A percentile compares a stretch with the other conserved stretches of the same genome.
phyloP scores from a whole-genome alignment of 805 yeast species.

The Wickerhamomyces hampshirensis region DNA sequence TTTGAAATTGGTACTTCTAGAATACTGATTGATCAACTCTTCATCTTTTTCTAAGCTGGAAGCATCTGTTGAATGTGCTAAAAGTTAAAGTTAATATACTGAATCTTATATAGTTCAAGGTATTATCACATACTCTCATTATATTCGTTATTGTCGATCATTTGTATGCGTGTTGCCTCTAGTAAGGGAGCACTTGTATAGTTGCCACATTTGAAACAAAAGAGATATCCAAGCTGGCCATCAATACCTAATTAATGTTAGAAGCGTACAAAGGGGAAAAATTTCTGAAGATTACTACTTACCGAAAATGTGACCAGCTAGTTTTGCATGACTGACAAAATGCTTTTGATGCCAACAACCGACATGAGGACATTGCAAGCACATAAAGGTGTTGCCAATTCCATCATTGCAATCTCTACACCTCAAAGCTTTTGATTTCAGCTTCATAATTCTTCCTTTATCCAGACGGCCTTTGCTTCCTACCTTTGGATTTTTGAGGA shows the following conservation, averaged over 20 bases:
- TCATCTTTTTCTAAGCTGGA: slow-evolving; percentile 19
- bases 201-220: slow-evolving; percentile 76
- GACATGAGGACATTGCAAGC: slow-evolving; percentile 73
- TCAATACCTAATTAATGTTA: slow-evolving; percentile 39
- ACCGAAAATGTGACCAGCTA: slow-evolving; percentile 51
- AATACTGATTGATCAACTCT: slow-evolving; percentile 27
- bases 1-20: slow-evolving; percentile 33
- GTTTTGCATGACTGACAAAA: slow-evolving; percentile 42
- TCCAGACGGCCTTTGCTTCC: slow-evolving; percentile 24
- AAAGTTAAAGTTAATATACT: neutral
- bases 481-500: slow-evolving; percentile 8
- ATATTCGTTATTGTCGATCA: neutral
- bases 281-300: slow-evolving; percentile 3
- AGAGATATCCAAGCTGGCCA: slow-evolving; percentile 59
- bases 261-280: neutral
- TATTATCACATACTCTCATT: slow-evolving; percentile 4
- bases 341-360: slow-evolving; percentile 58
- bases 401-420: slow-evolving; percentile 46
- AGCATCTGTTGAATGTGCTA: no score
- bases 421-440: slow-evolving; percentile 40
- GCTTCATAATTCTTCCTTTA: slow-evolving; percentile 31
- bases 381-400: slow-evolving; percentile 44
- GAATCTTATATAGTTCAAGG: neutral
- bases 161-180: slow-evolving; percentile 40
- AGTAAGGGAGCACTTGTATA: slow-evolving; percentile 59